Percentiles rank a stretch among this genome's conserved stretches.
Evolutionary conservation across 768 basidiomycete species (phyloP).

Genomic region (Trametes coccinea): DNA sequence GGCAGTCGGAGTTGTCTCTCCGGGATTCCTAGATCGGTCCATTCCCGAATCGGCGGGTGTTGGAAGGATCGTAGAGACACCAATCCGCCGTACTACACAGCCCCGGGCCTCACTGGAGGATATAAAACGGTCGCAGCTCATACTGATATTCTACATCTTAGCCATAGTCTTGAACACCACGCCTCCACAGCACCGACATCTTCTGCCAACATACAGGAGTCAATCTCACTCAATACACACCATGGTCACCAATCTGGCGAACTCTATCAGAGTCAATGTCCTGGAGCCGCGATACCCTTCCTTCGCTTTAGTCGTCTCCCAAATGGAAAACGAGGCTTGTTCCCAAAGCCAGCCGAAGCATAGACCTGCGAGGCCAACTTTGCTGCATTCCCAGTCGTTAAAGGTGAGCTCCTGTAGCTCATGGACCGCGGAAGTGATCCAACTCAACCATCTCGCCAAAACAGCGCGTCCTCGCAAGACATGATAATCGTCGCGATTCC

Average conservation of each 20-base stretch:
- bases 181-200: too few species aligned
- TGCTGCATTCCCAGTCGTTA: conserved; percentile 2
- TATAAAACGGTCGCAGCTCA: too few species aligned
- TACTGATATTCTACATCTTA: too few species aligned
- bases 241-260: background rate
- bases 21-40: too few species aligned
- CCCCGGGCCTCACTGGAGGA: background rate
- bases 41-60: too few species aligned
- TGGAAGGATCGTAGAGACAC: too few species aligned
- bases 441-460: too few species aligned
- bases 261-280: background rate
- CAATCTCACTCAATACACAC: too few species aligned
- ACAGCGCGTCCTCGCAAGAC: background rate
- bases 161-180: too few species aligned
- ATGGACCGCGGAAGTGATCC: too few species aligned
- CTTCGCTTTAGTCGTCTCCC: background rate
- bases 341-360: background rate
- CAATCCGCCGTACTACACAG: background rate
- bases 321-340: background rate
- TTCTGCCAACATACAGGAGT: too few species aligned
- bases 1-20: too few species aligned
- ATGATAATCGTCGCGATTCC: background rate
- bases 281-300: background rate
- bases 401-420: background rate
- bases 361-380: background rate